Conservation (phyloP, 495 filamentous ascomycete species). For the Aspergillus haitiensis region DNA sequence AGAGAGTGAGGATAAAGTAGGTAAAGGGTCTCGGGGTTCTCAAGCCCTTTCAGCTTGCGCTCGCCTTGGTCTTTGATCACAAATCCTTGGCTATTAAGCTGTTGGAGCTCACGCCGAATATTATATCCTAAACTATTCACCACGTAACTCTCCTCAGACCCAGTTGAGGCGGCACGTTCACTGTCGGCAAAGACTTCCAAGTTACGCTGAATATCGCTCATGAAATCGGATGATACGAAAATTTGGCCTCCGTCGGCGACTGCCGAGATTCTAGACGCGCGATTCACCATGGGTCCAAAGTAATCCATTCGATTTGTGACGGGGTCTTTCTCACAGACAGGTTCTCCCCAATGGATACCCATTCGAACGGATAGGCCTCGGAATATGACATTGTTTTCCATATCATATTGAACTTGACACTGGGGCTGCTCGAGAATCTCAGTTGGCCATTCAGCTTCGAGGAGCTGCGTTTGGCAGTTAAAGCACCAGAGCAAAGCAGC, state of each 20-base stretch:
- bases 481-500: slow-evolving; percentile 95
- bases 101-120: slow-evolving; percentile 84
- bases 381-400: slow-evolving; percentile 87
- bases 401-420: slow-evolving; percentile 77
- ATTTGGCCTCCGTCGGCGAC: slow-evolving; percentile 98
- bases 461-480: slow-evolving; percentile 81
- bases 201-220: slow-evolving; percentile 89
- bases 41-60: slow-evolving; percentile 89
- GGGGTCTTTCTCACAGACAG: slow-evolving; percentile 91
- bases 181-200: slow-evolving; percentile 80
- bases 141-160: slow-evolving; percentile 71
- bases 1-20: slow-evolving; percentile 89
- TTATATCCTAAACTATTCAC: slow-evolving; percentile 56
- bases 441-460: slow-evolving; percentile 87
- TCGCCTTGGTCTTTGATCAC: slow-evolving; percentile 95
- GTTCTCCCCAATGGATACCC: slow-evolving; percentile 93
- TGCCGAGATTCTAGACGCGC: slow-evolving; percentile 85
- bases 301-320: slow-evolving; percentile 99
- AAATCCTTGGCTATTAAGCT: slow-evolving; percentile 88
- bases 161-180: slow-evolving; percentile 65
- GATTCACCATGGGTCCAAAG: slow-evolving; percentile 99
- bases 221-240: slow-evolving; percentile 93
- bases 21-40: slow-evolving; percentile 95
- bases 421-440: slow-evolving; percentile 87
- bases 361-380: slow-evolving; percentile 92